phyloP scores from a whole-genome alignment of 1,284 basidiomycete genomes.

The Cutaneotrichosporon arboriforme region DNA sequence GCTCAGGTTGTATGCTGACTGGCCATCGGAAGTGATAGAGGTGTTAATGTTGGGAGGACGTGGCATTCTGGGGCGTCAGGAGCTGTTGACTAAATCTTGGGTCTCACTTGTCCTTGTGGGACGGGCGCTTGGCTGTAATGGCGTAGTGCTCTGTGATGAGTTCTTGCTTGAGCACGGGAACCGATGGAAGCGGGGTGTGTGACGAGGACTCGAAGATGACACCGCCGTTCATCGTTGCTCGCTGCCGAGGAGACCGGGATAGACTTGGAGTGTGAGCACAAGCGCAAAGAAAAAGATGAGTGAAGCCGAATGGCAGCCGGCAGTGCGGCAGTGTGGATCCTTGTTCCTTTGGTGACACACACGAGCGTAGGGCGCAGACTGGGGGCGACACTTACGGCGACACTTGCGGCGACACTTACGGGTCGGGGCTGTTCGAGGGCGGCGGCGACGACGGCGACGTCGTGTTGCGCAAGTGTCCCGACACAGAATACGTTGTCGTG shows the following conservation, averaged over 20 bases:
- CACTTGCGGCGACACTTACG: too few relatives aligned
- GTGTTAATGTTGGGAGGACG: conserved; percentile 13
- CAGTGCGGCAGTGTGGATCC: too few relatives aligned
- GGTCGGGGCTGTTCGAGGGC: too few relatives aligned
- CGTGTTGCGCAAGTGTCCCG: too few relatives aligned
- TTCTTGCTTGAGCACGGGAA: conserved; percentile 21
- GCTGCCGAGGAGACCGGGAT: not conserved
- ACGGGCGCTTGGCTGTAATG: conserved; percentile 17
- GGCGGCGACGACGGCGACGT: too few relatives aligned
- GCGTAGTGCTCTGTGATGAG: conserved; percentile 24
- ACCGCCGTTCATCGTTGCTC: conserved; percentile 20
- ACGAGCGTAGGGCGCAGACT: too few relatives aligned
- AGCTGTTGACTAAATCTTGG: not conserved
- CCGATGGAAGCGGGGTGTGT: conserved; percentile 12
- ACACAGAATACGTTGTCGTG: too few relatives aligned
- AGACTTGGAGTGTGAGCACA: not conserved
- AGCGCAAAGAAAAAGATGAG: too few relatives aligned
- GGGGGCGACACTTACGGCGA: too few relatives aligned
- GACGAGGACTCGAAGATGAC: conserved; percentile 18
- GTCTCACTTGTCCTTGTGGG: conserved; percentile 18
- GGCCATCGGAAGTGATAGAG: not conserved
- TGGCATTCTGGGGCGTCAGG: conserved; percentile 12
- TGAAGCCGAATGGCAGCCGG: too few relatives aligned
- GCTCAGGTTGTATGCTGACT: not conserved
- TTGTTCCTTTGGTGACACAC: too few relatives aligned